Evolutionary conservation across 2,329 filamentous ascomycete species (phyloP).

Genomic region (Phialophora tarda): DNA sequence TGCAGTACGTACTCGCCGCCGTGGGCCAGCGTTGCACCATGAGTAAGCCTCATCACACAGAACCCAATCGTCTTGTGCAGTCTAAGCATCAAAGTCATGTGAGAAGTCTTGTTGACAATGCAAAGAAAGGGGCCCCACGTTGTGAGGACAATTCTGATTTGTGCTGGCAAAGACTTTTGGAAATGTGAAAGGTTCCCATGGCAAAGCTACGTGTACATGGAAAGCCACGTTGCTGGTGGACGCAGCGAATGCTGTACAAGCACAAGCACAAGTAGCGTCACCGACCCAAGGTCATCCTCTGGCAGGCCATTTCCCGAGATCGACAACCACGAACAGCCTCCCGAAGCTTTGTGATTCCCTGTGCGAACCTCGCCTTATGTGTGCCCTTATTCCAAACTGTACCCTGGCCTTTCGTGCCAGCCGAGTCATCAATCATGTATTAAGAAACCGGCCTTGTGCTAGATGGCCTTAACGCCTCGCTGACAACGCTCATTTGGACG

Average conservation of each 20-base stretch:
- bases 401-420: not conserved
- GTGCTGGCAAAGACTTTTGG: not conserved
- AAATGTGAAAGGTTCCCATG: not conserved
- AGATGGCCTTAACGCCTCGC: constrained; percentile 44
- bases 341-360: not conserved
- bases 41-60: constrained; percentile 3
- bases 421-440: constrained; percentile 1
- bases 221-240: not conserved
- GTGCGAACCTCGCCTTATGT: not conserved
- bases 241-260: not conserved
- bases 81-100: too few species aligned
- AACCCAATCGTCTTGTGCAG: too few species aligned
- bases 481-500: constrained; percentile 8
- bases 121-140: not conserved
- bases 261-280: too few species aligned
- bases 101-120: too few species aligned
- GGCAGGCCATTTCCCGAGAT: not conserved
- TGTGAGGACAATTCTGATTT: not conserved
- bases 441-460: not conserved
- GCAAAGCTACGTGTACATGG: not conserved
- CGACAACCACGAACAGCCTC: not conserved
- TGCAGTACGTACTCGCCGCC: not conserved
- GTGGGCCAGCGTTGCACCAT: not conserved
- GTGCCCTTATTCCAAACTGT: not conserved
- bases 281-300: not conserved